These are phyloP conservation scores for Heterobasidion parviporum DNA, from an alignment of 1,284 basidiomycete genomes.

Conservation along the genomic window DNA sequence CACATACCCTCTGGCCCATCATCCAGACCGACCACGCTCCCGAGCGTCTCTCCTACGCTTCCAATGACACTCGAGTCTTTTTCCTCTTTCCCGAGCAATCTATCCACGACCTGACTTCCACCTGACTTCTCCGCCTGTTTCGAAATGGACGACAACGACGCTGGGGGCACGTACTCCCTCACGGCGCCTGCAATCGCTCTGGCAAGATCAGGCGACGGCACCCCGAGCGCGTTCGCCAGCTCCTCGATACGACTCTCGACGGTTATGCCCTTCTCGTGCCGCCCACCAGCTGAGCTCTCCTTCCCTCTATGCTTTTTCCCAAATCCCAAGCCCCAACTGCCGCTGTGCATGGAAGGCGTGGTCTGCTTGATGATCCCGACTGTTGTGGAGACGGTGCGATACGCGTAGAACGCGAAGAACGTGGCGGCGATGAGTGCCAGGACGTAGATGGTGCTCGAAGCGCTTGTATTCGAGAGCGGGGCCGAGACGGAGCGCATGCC, in stretches of 20 bases:
- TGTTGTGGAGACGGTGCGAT: constrained; percentile 25
- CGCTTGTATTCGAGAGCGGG: constrained; percentile 21
- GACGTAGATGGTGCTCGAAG: constrained; percentile 42
- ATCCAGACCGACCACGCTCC: not conserved
- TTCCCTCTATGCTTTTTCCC: constrained; percentile 4
- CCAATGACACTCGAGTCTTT: constrained; percentile 19
- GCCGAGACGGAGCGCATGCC: constrained; percentile 22
- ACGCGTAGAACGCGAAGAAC: constrained; percentile 39
- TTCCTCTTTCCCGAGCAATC: constrained; percentile 23
- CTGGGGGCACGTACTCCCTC: constrained; percentile 46
- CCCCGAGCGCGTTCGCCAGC: constrained; percentile 51
- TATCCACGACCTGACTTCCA: constrained; percentile 26
- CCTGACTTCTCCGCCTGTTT: constrained; percentile 29
- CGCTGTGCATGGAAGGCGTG: not conserved
- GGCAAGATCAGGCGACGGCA: constrained; percentile 51
- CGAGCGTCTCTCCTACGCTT: constrained; percentile 18
- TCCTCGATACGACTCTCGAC: constrained; percentile 50
- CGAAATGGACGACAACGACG: constrained; percentile 44
- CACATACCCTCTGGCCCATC: not conserved
- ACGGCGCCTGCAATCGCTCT: constrained; percentile 52
- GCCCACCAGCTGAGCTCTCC: not conserved
- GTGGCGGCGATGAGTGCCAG: constrained; percentile 34
- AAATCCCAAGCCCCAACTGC: not conserved
- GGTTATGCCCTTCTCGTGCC: constrained; percentile 4
- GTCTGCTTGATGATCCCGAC: not conserved